Percentiles rank a stretch among this genome's conserved stretches.
These are phyloP conservation scores for Exophiala spinifera DNA, from an alignment of 2,329 filamentous ascomycete genomes.

Conservation along the genomic window DNA sequence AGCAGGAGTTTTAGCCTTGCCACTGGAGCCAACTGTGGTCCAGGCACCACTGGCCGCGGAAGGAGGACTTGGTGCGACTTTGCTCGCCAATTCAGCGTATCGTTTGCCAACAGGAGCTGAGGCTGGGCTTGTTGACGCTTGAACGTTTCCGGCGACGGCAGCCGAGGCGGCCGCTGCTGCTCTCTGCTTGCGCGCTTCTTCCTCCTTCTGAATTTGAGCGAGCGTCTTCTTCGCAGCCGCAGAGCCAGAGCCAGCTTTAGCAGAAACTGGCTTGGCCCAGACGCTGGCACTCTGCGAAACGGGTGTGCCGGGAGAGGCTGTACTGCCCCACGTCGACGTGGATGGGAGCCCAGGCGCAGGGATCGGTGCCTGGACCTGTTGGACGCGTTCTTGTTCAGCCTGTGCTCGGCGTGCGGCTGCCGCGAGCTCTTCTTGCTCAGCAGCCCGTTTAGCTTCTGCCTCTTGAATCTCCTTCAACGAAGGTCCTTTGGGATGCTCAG, in stretches of 20 bases:
- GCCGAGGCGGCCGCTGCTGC: constrained; percentile 51
- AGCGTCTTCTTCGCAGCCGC: constrained; percentile 75
- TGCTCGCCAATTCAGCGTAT: constrained; percentile 90
- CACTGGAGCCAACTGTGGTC: constrained; percentile 92
- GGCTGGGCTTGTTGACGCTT: constrained; percentile 41
- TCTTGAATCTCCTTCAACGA: constrained; percentile 97
- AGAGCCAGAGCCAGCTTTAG: constrained; percentile 39
- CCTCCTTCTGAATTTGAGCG: constrained; percentile 94
- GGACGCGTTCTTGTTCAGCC: constrained; percentile 70
- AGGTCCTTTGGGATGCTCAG: constrained; percentile 73
- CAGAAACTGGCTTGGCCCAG: constrained; percentile 50
- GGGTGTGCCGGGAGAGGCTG: constrained; percentile 65
- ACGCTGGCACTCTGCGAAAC: constrained; percentile 40
- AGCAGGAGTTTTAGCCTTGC: constrained; percentile 77
- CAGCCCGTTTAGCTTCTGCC: constrained; percentile 87
- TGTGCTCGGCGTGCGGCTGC: constrained; percentile 70
- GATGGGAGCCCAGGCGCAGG: constrained; percentile 79
- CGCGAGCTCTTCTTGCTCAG: constrained; percentile 79
- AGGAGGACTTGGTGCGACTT: constrained; percentile 53
- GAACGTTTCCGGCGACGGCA: constrained; percentile 48
- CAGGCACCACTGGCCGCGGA: constrained; percentile 62
- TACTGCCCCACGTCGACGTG: constrained; percentile 82
- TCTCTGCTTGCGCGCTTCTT: constrained; percentile 83
- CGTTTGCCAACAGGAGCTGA: constrained; percentile 65
- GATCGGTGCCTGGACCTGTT: constrained; percentile 58